Percentiles rank a stretch among this genome's conserved stretches.
Evolutionary conservation across 202 grass and related monocot genomes (phyloP).

Genomic region (Digitaria exilis): DNA sequence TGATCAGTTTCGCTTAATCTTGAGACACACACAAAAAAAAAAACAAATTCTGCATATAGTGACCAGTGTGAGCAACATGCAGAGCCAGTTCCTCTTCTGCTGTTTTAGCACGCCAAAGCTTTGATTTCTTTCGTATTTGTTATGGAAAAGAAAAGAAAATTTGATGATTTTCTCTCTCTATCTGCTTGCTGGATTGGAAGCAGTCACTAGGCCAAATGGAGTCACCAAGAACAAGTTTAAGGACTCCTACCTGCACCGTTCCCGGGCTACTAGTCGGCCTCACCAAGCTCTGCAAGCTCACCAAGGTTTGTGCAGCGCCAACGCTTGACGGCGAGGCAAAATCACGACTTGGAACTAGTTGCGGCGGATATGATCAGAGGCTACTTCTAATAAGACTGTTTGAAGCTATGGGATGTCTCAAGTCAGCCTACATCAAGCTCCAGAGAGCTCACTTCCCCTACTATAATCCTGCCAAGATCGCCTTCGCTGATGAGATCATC

Average conservation of each 20-base stretch:
- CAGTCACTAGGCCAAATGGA: not conserved
- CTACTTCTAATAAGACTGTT: not conserved
- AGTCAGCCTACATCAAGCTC: constrained; percentile 33
- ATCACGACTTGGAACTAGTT: not conserved
- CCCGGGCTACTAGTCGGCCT: constrained; percentile 7
- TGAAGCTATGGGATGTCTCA: not conserved
- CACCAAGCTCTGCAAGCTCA: constrained; percentile 37
- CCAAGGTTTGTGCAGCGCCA: constrained; percentile 19
- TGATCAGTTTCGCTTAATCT: not conserved
- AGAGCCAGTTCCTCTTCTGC: not conserved
- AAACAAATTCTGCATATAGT: not conserved
- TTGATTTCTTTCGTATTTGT: not conserved
- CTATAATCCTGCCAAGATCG: not conserved
- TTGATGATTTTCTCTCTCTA: not conserved
- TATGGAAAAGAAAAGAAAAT: not conserved
- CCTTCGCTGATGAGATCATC: constrained; percentile 23
- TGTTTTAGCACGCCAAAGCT: not conserved
- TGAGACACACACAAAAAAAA: no score
- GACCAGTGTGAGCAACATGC: not conserved
- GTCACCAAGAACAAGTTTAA: not conserved
- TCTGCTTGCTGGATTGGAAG: not conserved
- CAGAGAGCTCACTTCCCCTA: constrained; percentile 27
- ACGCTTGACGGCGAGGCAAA: not conserved
- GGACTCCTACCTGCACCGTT: not conserved
- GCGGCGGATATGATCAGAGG: not conserved